Base-by-base conservation (phyloP, 2,329 filamentous ascomycete genomes). In the Magnaporthiopsis incrustans region DNA sequence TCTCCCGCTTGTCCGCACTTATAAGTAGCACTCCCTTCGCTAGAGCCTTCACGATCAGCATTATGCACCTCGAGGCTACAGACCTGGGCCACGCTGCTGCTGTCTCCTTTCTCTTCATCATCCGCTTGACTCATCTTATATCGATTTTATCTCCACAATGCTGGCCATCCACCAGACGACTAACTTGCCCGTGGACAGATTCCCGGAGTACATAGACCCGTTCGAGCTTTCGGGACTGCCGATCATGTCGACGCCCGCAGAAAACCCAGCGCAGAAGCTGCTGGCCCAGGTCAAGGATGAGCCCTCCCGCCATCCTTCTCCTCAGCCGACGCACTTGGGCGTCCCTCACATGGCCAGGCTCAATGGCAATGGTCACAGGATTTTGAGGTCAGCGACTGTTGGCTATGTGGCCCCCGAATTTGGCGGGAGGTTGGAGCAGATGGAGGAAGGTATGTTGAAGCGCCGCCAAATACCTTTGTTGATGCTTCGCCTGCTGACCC, bases 361-460 rank as follows among this genome's bases (percentile, higher is more conserved):
- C 70, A 78, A 82, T 73, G 77, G 82, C 74, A 83, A 88, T 76
- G 85, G 85, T 65, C 87, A 91, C 74, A 85, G 89, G 64, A 83
- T 94, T 64, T 81, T 98, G 65, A 91, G 92, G 26, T 95, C 95
- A 69, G 89, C 92, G 69, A 95, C 93, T 35, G 89, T 96, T 53
- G 95, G 95, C 72, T 99, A 99, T 79, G 89, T 96, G 68, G 93
- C 95, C 30, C 92, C 94, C 60, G 92, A 92, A 67, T 99, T 99
- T 73, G 88, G 92, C 75, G 95, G 94, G 74, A 97, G 96, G 80
- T 83, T 87, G 68, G 87, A 92, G 74, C 95, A 99, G 82, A 96
- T 97, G 88, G 85, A 90, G 73, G 80, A 87, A 73, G 88, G 88
- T 90, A 75, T 76, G 85, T 66, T 27, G 60, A 32, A 27, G 14